Conservation (phyloP, 139 green algal species). For the Choricystis sp. region DNA sequence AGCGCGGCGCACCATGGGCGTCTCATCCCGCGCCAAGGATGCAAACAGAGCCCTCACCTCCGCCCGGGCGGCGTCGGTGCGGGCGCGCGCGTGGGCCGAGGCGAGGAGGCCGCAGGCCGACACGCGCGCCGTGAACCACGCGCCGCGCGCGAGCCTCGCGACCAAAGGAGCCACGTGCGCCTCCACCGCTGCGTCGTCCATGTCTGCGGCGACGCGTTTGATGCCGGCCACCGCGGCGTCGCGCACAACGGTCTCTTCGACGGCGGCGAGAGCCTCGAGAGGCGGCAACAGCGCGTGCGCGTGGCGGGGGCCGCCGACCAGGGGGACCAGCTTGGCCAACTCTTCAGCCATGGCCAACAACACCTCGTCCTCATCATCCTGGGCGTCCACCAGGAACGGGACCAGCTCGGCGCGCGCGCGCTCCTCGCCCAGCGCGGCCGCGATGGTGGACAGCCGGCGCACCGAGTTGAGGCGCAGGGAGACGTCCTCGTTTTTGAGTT, state of each 20-base stretch:
- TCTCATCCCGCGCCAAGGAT: slow-evolving; percentile 86
- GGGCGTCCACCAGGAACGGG: slow-evolving; percentile 81
- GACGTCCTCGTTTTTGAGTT: slow-evolving; percentile 89
- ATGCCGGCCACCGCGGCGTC: slow-evolving; percentile 85
- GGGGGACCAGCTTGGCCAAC: slow-evolving; percentile 83
- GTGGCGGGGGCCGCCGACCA: slow-evolving; percentile 72
- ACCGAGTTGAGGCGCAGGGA: slow-evolving; percentile 84
- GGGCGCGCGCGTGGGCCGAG: slow-evolving; percentile 45
- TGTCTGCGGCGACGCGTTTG: slow-evolving; percentile 48
- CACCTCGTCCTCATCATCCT: slow-evolving; percentile 56
- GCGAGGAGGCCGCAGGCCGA: slow-evolving; percentile 81
- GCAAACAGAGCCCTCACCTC: slow-evolving; percentile 67
- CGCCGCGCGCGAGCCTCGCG: slow-evolving; percentile 72
- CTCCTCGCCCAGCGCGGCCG: slow-evolving; percentile 83
- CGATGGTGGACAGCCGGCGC: slow-evolving; percentile 76
- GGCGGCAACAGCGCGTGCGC: slow-evolving; percentile 67
- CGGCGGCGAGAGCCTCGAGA: slow-evolving; percentile 80
- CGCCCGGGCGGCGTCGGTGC: slow-evolving; percentile 10
- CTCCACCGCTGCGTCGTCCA: slow-evolving; percentile 43
- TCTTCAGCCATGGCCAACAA: slow-evolving; percentile 91
- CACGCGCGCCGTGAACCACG: slow-evolving; percentile 95
- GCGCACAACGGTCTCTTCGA: slow-evolving; percentile 97
- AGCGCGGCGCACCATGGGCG: slow-evolving; percentile 91
- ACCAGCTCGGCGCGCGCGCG: slow-evolving; percentile 87
- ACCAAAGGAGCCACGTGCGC: slow-evolving; percentile 20